These are phyloP conservation scores for Calonectria multiphialidica DNA, from an alignment of 2,329 filamentous ascomycete genomes.

Conservation along the genomic window DNA sequence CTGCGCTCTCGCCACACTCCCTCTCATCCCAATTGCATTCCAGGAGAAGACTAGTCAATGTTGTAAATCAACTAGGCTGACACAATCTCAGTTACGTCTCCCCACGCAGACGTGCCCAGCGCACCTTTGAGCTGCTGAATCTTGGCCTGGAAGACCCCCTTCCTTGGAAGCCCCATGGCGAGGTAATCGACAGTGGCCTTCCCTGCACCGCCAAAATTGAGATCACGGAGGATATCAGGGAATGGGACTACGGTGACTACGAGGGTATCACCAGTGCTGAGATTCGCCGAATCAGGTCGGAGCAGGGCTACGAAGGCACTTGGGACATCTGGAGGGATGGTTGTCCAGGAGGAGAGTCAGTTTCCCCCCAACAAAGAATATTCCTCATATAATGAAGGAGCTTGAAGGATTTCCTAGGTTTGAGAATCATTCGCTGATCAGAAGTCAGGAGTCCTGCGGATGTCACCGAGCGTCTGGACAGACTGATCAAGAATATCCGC, in stretches of 20 bases:
- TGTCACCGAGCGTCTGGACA: constrained; percentile 79
- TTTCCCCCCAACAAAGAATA: constrained; percentile 32
- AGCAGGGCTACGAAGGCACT: constrained; percentile 66
- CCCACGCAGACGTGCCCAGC: constrained; percentile 85
- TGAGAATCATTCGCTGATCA: constrained; percentile 21
- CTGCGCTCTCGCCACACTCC: not conserved
- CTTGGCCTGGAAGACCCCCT: constrained; percentile 76
- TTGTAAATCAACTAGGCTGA: constrained; percentile 11
- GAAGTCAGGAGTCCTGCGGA: constrained; percentile 73
- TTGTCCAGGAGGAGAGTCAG: constrained; percentile 86
- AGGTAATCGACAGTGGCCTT: constrained; percentile 50
- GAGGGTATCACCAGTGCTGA: constrained; percentile 82
- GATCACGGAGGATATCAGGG: constrained; percentile 78
- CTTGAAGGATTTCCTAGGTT: not conserved
- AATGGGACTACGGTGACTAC: constrained; percentile 92
- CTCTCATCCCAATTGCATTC: not conserved
- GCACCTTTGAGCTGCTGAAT: constrained; percentile 89
- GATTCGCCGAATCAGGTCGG: constrained; percentile 70
- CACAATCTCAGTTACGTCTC: constrained; percentile 77
- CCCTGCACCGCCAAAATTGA: constrained; percentile 72
- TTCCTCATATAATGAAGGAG: constrained; percentile 15
- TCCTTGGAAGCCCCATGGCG: constrained; percentile 74
- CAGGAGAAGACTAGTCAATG: not conserved
- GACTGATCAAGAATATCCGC: constrained; percentile 81
- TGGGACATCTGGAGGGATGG: constrained; percentile 96